Evolutionary conservation across 2,329 filamentous ascomycete species (phyloP).

Genomic region (Scedosporium apiospermum): DNA sequence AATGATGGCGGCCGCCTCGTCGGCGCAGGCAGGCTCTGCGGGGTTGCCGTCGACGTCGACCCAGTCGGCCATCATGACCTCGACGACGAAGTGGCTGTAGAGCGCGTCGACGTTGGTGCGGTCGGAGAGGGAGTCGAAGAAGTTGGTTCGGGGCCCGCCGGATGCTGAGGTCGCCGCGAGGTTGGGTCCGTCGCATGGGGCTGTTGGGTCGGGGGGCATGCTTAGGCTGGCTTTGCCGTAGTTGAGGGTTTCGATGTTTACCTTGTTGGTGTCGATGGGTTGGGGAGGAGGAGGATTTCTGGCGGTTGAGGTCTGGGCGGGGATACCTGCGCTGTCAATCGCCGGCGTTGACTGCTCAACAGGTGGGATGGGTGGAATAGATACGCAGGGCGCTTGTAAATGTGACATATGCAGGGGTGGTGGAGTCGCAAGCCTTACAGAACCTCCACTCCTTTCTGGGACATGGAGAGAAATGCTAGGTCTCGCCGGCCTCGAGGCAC

Average conservation of each 20-base stretch:
- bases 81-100: constrained; percentile 43
- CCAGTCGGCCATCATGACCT: constrained; percentile 42
- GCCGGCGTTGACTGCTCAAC: background rate
- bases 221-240: background rate
- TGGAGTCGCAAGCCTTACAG: constrained; percentile 53
- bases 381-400: background rate
- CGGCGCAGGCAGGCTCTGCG: constrained; percentile 32
- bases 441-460: constrained; percentile 45
- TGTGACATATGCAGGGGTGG: constrained; percentile 26
- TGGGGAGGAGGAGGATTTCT: background rate
- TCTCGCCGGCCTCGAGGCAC: constrained; percentile 16
- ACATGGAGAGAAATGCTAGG: constrained; percentile 31
- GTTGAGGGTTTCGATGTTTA: background rate
- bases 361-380: background rate
- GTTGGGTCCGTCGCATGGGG: constrained; percentile 1
- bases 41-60: constrained; percentile 34
- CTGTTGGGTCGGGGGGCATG: background rate
- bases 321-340: background rate
- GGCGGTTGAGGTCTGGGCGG: too few species aligned
- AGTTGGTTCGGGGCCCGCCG: background rate
- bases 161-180: constrained; percentile 1
- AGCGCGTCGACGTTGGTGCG: constrained; percentile 48
- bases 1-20: constrained; percentile 45
- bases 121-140: constrained; percentile 21
- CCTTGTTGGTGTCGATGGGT: background rate